Evolutionary conservation across 2,329 filamentous ascomycete genomes (phyloP).

Genomic region (Corinectria fuckeliana): DNA sequence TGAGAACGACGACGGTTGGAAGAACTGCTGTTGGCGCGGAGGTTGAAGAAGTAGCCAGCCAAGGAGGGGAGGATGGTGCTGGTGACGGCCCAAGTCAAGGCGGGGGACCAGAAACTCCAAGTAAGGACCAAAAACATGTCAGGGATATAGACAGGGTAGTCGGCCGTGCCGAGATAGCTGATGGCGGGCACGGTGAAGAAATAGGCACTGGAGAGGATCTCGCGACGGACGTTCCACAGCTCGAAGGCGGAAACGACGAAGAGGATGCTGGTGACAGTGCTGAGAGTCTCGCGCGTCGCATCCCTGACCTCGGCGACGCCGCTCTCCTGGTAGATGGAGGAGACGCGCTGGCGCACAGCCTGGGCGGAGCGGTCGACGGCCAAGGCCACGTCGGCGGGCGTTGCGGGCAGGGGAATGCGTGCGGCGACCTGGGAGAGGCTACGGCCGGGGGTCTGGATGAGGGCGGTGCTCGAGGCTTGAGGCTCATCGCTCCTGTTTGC

Average conservation of each 20-base stretch:
- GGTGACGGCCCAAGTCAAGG: conserved; percentile 77
- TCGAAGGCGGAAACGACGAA: conserved; percentile 73
- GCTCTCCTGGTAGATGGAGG: conserved; percentile 68
- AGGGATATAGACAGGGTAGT: conserved; percentile 71
- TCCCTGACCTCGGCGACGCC: conserved; percentile 71
- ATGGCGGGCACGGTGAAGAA: conserved; percentile 75
- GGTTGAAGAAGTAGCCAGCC: conserved; percentile 89
- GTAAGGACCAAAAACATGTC: conserved; percentile 83
- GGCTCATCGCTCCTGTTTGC: conserved; percentile 40
- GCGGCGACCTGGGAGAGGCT: conserved; percentile 59
- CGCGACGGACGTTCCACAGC: conserved; percentile 70
- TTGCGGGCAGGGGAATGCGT: conserved; percentile 77
- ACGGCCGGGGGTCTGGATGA: conserved; percentile 58
- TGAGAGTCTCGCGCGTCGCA: conserved; percentile 71
- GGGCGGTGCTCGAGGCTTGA: conserved; percentile 50
- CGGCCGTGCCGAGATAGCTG: conserved; percentile 58
- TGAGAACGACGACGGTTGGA: conserved; percentile 51
- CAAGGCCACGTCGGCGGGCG: conserved; percentile 78
- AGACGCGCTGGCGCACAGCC: conserved; percentile 70
- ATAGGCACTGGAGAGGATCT: conserved; percentile 74
- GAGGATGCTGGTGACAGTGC: conserved; percentile 75
- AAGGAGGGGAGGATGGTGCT: conserved; percentile 73
- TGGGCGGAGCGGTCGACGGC: conserved; percentile 76
- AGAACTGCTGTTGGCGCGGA: conserved; percentile 63
- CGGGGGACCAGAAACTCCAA: conserved; percentile 82